Evolutionary conservation across 140 eudicot genomes (phyloP).

Genomic region (Ambrosia hybrid): DNA sequence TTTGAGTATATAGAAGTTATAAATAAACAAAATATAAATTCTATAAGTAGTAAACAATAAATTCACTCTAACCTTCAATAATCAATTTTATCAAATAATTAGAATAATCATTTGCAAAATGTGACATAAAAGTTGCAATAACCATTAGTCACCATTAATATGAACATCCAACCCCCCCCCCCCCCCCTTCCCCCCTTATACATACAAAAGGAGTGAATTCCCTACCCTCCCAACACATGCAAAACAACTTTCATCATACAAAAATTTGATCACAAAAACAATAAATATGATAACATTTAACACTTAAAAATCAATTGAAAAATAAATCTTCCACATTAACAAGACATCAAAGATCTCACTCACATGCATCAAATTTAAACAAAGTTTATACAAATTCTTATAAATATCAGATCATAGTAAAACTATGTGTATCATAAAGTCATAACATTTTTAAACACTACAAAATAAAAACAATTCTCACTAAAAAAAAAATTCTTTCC

Average conservation of each 20-base stretch:
- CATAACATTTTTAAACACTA: too few species aligned
- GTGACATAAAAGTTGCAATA: neutral
- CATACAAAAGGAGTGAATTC: too few species aligned
- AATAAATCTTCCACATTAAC: neutral
- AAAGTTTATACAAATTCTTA: too few species aligned
- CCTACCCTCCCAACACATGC: neutral
- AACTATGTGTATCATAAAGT: too few species aligned
- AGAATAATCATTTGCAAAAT: conserved; percentile 1
- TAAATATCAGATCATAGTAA: too few species aligned
- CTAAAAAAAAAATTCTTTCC: too few species aligned
- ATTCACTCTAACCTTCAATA: neutral
- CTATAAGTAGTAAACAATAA: neutral
- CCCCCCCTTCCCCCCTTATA: too few species aligned
- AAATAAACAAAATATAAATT: too few species aligned
- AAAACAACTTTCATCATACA: too few species aligned
- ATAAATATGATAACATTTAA: neutral
- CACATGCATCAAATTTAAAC: conserved; percentile 12
- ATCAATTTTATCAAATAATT: neutral
- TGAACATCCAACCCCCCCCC: neutral
- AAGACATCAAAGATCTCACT: conserved; percentile 22
- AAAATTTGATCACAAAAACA: neutral
- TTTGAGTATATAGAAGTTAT: too few species aligned
- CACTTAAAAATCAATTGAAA: neutral
- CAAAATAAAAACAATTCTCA: too few species aligned
- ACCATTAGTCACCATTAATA: neutral